These are phyloP conservation scores for Hibiscus mutabilis DNA, from an alignment of 345 rosid species.

Conservation along the genomic window DNA sequence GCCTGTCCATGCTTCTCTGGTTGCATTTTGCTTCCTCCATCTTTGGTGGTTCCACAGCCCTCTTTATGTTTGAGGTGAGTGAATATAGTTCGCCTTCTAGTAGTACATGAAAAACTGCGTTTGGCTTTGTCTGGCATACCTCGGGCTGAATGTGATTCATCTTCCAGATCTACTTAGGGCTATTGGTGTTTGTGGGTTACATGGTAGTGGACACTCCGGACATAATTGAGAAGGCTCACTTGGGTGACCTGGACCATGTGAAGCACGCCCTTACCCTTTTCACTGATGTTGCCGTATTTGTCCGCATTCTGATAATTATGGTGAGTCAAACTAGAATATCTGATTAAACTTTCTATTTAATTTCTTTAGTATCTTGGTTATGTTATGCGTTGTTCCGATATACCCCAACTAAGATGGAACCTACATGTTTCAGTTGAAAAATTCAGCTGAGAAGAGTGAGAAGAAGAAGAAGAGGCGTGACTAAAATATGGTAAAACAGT, in stretches of 20 bases:
- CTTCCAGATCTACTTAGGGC: conserved; percentile 75
- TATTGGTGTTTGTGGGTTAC: conserved; percentile 80
- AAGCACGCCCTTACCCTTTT: conserved; percentile 80
- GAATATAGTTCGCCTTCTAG: background rate
- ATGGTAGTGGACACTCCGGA: conserved; percentile 88
- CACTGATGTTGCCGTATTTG: conserved; percentile 71
- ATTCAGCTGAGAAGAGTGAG: conserved; percentile 48
- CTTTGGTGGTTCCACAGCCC: conserved; percentile 84
- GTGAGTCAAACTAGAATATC: conserved; percentile 25
- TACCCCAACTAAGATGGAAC: background rate
- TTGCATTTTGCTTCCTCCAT: conserved; percentile 79
- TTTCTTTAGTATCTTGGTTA: background rate
- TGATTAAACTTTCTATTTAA: background rate
- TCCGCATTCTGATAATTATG: conserved; percentile 75
- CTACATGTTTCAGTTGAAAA: conserved; percentile 46
- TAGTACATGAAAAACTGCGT: background rate
- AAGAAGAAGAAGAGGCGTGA: conserved; percentile 56
- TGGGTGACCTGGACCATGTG: conserved; percentile 79
- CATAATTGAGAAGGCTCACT: conserved; percentile 83
- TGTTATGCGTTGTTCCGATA: background rate
- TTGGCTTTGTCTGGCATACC: background rate
- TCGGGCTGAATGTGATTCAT: background rate
- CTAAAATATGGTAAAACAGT: conserved; percentile 10
- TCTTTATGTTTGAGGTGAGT: conserved; percentile 80
- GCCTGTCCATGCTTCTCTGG: conserved; percentile 82